Percentiles rank a stretch among this genome's conserved stretches.
phyloP scores from a whole-genome alignment of 257 asterid genomes.

The Solanum boliviense region DNA sequence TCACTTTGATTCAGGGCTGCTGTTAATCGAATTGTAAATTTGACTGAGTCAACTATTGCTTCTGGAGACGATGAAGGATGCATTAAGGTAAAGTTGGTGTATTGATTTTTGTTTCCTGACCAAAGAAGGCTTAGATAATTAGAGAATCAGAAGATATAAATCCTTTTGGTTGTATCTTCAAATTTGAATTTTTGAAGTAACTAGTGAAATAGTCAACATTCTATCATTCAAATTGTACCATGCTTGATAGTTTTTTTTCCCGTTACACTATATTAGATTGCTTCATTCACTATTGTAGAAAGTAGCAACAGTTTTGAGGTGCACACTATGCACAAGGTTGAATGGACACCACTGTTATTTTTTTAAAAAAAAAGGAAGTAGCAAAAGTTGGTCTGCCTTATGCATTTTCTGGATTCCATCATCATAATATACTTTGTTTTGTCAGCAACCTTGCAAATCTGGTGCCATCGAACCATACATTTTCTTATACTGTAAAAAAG shows the following conservation, averaged over 20 bases:
- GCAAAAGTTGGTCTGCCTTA: background rate
- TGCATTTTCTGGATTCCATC: background rate
- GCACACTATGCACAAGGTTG: background rate
- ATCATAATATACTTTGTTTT: background rate
- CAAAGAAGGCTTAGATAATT: background rate
- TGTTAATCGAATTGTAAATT: constrained; percentile 67
- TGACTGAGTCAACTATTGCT: constrained; percentile 76
- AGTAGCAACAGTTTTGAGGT: background rate
- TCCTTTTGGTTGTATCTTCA: background rate
- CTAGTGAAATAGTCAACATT: background rate
- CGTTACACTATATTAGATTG: background rate
- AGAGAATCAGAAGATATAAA: background rate
- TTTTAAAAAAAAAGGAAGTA: background rate
- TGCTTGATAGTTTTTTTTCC: background rate
- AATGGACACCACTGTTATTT: background rate
- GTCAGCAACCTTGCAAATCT: background rate
- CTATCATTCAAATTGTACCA: background rate
- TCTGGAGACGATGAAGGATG: constrained; percentile 93
- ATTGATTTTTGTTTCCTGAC: background rate
- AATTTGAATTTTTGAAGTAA: background rate
- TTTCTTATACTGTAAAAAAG: background rate
- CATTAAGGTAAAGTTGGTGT: constrained; percentile 47
- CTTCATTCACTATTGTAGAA: background rate
- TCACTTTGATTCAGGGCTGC: constrained; percentile 49
- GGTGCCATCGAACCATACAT: background rate